Conservation (phyloP, 495 filamentous ascomycete genomes). For the Filosporella fistucella region DNA sequence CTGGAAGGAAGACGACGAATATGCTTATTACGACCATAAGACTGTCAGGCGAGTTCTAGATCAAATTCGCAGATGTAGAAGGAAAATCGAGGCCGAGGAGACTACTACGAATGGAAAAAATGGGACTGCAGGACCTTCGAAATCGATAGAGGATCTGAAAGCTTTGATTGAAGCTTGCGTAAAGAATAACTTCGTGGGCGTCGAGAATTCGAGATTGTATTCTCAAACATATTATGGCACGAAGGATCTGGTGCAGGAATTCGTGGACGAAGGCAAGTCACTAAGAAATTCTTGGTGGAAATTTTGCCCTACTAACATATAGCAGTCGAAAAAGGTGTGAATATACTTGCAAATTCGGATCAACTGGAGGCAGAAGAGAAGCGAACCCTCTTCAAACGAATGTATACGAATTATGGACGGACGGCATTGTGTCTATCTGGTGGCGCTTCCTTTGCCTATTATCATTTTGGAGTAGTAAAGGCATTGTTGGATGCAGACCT, state of each 20-base stretch:
- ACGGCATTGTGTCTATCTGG: constrained; percentile 91
- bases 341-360: constrained; percentile 60
- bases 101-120: constrained; percentile 15
- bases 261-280: constrained; percentile 69
- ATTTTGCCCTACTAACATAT: constrained; percentile 15
- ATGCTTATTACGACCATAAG: constrained; percentile 88
- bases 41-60: constrained; percentile 72
- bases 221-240: constrained; percentile 96
- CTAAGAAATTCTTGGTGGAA: background rate
- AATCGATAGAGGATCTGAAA: constrained; percentile 66
- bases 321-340: constrained; percentile 52
- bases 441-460: constrained; percentile 94
- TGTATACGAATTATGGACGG: constrained; percentile 86
- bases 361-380: constrained; percentile 70
- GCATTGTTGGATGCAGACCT: constrained; percentile 84
- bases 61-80: constrained; percentile 61
- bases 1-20: constrained; percentile 87
- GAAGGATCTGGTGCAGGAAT: constrained; percentile 85
- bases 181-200: constrained; percentile 93
- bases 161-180: constrained; percentile 81
- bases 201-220: constrained; percentile 92
- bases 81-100: constrained; percentile 50
- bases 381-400: constrained; percentile 76
- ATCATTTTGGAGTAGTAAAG: constrained; percentile 91
- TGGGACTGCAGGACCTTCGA: constrained; percentile 18